These are phyloP conservation scores for Blastomyces percursus DNA, from an alignment of 2,329 filamentous ascomycete genomes.

Conservation along the genomic window DNA sequence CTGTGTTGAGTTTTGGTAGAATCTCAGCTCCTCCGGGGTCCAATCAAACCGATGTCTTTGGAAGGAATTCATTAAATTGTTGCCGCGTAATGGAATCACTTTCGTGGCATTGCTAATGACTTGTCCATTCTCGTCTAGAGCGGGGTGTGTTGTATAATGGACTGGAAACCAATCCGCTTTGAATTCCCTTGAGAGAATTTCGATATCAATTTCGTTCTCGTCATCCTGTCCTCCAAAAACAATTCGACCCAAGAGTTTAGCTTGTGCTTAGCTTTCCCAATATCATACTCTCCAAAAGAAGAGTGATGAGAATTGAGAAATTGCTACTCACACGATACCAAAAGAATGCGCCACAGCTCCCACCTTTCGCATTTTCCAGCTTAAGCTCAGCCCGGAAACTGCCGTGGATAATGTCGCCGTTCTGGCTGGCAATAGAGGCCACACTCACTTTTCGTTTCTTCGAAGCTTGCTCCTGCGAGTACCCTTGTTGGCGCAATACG, in stretches of 20 bases:
- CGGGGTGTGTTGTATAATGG: conserved; percentile 23
- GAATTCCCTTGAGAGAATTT: conserved; percentile 19
- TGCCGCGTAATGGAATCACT: conserved; percentile 14
- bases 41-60: conserved; percentile 23
- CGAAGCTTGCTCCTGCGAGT: conserved; percentile 13
- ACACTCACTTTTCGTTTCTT: conserved; percentile 18
- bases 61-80: conserved; percentile 12
- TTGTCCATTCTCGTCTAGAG: conserved; percentile 14
- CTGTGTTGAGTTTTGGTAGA: conserved; percentile 19
- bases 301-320: not conserved
- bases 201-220: conserved; percentile 22
- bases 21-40: conserved; percentile 15
- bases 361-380: conserved; percentile 18
- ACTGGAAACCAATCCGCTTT: conserved; percentile 17
- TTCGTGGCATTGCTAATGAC: conserved; percentile 18
- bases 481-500: conserved; percentile 19
- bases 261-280: not conserved
- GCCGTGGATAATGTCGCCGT: conserved; percentile 18
- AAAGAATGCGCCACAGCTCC: conserved; percentile 22
- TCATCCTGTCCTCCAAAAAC: conserved; percentile 16
- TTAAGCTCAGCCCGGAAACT: conserved; percentile 21
- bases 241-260: not conserved
- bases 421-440: conserved; percentile 18
- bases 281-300: not conserved
- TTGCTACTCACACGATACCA: conserved; percentile 21